Conservation (phyloP, 345 rosid genomes). For the Triadica sebifera region DNA sequence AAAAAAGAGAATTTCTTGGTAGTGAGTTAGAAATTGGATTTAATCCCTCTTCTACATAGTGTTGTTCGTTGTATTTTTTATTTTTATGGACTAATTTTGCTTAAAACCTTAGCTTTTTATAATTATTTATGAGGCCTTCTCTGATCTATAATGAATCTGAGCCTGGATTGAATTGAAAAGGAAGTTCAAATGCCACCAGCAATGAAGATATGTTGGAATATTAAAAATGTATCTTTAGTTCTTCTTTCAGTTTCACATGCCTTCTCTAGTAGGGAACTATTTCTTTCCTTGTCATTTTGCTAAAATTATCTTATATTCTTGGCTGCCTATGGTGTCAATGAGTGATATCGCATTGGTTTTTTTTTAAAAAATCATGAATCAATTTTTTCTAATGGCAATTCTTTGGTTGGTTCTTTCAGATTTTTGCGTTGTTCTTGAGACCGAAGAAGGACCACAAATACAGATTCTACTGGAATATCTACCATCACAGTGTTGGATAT, state of each 20-base stretch:
- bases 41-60: not conserved
- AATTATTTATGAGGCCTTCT: not conserved
- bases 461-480: constrained; percentile 71
- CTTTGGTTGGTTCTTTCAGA: constrained; percentile 32
- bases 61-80: not conserved
- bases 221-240: not conserved
- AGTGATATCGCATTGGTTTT: not conserved
- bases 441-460: constrained; percentile 86
- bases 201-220: too few relatives aligned
- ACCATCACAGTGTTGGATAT: constrained; percentile 74
- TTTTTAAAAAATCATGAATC: not conserved
- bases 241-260: not conserved
- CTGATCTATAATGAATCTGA: not conserved
- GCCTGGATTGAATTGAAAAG: not conserved
- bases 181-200: not conserved
- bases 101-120: not conserved
- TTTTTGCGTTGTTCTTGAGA: constrained; percentile 70
- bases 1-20: too few relatives aligned
- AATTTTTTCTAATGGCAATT: constrained; percentile 4
- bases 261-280: not conserved
- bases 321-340: not conserved
- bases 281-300: not conserved
- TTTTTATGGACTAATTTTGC: not conserved
- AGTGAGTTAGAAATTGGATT: too few relatives aligned
- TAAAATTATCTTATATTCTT: not conserved